Percentiles rank a stretch among this genome's conserved stretches.
Conservation (phyloP, 192 early-diverging fungal species). For the Umbelopsis ramanniana region DNA sequence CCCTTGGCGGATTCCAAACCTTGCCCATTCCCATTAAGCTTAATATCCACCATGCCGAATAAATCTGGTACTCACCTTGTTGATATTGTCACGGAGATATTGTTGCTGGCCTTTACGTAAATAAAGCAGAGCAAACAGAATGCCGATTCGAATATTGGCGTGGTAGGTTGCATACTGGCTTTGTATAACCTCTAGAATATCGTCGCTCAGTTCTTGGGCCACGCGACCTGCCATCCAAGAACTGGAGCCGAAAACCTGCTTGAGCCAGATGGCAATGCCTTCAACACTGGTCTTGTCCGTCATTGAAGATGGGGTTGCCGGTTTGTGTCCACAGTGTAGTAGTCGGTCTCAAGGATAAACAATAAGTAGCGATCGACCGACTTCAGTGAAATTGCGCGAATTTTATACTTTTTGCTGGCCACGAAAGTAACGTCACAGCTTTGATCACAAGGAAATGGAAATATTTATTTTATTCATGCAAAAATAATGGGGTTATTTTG, state of each 20-base stretch:
- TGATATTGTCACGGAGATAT: slow-evolving; percentile 18
- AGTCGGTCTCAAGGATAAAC: slow-evolving; percentile 14
- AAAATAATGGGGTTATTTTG: too few relatives aligned
- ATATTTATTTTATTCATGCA: too few relatives aligned
- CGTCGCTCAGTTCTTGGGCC: slow-evolving; percentile 33
- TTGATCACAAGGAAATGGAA: too few relatives aligned
- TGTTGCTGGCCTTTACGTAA: slow-evolving; percentile 29
- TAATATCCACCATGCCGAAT: background rate
- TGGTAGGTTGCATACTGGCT: slow-evolving; percentile 27
- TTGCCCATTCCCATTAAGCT: slow-evolving; percentile 4
- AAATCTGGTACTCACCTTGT: slow-evolving; percentile 31
- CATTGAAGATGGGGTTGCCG: slow-evolving; percentile 10
- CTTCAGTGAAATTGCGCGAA: background rate
- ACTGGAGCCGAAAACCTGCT: slow-evolving; percentile 19
- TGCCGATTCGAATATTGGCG: slow-evolving; percentile 29
- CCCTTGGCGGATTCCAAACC: too few relatives aligned
- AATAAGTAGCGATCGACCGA: slow-evolving; percentile 9
- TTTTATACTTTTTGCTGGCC: slow-evolving; percentile 17
- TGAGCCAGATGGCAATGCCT: slow-evolving; percentile 28
- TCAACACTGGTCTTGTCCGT: slow-evolving; percentile 28
- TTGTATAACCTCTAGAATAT: slow-evolving; percentile 21
- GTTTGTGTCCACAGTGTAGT: background rate
- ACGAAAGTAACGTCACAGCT: background rate
- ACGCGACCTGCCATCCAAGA: slow-evolving; percentile 32
- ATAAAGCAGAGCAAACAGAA: slow-evolving; percentile 34